phyloP scores from a whole-genome alignment of 163 green algal genomes.

The Volvox carteri region DNA sequence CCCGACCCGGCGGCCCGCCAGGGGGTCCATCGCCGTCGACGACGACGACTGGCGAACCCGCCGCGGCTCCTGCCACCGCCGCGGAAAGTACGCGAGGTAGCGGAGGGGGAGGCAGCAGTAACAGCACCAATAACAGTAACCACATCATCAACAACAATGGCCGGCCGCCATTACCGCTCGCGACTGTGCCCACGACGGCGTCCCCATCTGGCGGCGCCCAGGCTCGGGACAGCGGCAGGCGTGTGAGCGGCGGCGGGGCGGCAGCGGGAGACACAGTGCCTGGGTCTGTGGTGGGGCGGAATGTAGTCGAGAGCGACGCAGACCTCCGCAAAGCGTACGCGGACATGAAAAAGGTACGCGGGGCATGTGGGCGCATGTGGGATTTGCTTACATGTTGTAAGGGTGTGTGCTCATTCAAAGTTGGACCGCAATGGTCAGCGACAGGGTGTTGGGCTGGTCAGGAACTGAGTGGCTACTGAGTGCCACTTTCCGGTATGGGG shows the following conservation, averaged over 20 bases:
- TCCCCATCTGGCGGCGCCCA: not conserved
- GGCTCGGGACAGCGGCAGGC: slow-evolving; percentile 4
- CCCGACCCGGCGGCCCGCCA: too few relatives aligned
- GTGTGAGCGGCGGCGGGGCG: slow-evolving; percentile 18
- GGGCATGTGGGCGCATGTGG: too few relatives aligned
- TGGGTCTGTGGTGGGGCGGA: not conserved
- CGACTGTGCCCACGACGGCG: not conserved
- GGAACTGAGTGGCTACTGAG: too few relatives aligned
- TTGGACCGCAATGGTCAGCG: too few relatives aligned
- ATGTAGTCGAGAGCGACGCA: not conserved
- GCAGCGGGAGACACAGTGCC: not conserved
- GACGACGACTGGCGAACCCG: not conserved
- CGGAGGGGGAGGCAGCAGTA: not conserved
- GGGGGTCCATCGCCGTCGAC: not conserved
- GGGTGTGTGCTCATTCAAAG: too few relatives aligned
- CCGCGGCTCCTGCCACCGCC: not conserved
- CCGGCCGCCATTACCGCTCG: not conserved
- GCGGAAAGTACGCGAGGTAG: not conserved
- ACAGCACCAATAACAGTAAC: too few relatives aligned
- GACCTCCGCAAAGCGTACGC: slow-evolving; percentile 15
- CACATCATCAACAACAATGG: not conserved
- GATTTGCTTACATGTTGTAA: too few relatives aligned
- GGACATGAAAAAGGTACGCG: slow-evolving; percentile 44
- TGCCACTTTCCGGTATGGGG: too few relatives aligned
- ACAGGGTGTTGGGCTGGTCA: too few relatives aligned